Conservation (phyloP, 2,329 filamentous ascomycete species). For the Fusarium miscanthi region DNA sequence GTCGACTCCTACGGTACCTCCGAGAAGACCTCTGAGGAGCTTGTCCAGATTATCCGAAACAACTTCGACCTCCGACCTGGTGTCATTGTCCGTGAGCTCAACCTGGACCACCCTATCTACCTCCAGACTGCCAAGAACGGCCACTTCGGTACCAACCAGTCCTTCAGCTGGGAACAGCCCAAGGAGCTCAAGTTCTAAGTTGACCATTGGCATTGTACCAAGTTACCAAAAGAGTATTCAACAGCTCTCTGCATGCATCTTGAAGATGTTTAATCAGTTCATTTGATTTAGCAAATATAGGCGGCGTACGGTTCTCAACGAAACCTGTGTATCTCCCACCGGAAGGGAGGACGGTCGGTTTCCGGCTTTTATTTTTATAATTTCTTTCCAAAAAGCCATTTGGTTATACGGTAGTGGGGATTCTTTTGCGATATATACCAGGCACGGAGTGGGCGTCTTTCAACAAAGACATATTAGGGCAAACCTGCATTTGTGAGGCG, state of each 20-base stretch:
- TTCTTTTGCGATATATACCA: slow-evolving; percentile 51
- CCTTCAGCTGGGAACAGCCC: slow-evolving; percentile 98
- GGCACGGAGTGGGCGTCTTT: slow-evolving; percentile 57
- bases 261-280: slow-evolving; percentile 53
- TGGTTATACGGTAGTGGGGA: slow-evolving; percentile 43
- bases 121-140: slow-evolving; percentile 99
- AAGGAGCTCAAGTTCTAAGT: slow-evolving; percentile 91
- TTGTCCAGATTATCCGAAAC: slow-evolving; percentile 91
- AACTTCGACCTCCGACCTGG: slow-evolving; percentile 99
- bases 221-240: slow-evolving; percentile 53
- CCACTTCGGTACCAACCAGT: slow-evolving; percentile 97
- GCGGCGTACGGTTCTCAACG: slow-evolving; percentile 61
- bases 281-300: slow-evolving; percentile 52
- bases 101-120: slow-evolving; percentile 97
- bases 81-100: slow-evolving; percentile 98
- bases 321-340: slow-evolving; percentile 54
- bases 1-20: slow-evolving; percentile 98
- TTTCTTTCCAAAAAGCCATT: slow-evolving; percentile 34
- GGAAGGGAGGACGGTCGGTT: slow-evolving; percentile 51
- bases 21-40: slow-evolving; percentile 86
- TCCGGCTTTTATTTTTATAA: slow-evolving; percentile 50
- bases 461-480: slow-evolving; percentile 57
- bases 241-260: slow-evolving; percentile 52
- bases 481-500: slow-evolving; percentile 54
- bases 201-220: slow-evolving; percentile 28